A percentile compares a stretch with the other conserved stretches of the same genome.
Conservation (phyloP, 1,284 basidiomycete genomes). For the Earliella scabrosa region DNA sequence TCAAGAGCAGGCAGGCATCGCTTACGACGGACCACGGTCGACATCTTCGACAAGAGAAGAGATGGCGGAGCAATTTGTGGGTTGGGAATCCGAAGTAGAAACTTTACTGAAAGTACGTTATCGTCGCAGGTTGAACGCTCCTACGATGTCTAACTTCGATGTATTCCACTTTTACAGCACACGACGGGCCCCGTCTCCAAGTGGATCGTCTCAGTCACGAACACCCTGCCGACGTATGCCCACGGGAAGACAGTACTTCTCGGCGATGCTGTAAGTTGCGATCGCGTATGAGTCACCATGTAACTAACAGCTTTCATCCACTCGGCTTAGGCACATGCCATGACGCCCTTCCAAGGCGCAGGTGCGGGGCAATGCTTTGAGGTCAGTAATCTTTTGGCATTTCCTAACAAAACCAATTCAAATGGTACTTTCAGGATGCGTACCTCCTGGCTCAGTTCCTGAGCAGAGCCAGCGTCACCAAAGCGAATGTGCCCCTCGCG, state of each 20-base stretch:
- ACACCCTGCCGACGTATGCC: slow-evolving; percentile 29
- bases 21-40: slow-evolving; percentile 30
- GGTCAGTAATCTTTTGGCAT: slow-evolving; percentile 16
- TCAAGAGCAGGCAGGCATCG: slow-evolving; percentile 25
- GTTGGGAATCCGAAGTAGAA: slow-evolving; percentile 32
- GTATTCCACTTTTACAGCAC: background rate
- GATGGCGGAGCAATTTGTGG: slow-evolving; percentile 18
- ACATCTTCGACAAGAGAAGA: slow-evolving; percentile 22
- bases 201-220: slow-evolving; percentile 32
- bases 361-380: slow-evolving; percentile 46
- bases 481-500: background rate
- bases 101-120: slow-evolving; percentile 23
- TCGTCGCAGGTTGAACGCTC: background rate
- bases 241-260: slow-evolving; percentile 30
- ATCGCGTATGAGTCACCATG: too few relatives aligned
- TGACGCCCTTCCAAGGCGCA: slow-evolving; percentile 41
- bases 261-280: slow-evolving; percentile 34
- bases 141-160: background rate
- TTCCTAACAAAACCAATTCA: too few relatives aligned
- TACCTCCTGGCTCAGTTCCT: slow-evolving; percentile 14
- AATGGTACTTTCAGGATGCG: slow-evolving; percentile 12
- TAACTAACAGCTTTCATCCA: too few relatives aligned
- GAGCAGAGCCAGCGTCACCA: background rate
- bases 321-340: slow-evolving; percentile 11
- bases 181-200: background rate